Conservation (phyloP, 2,329 filamentous ascomycete species). For the Hymenoscyphus infarciens region DNA sequence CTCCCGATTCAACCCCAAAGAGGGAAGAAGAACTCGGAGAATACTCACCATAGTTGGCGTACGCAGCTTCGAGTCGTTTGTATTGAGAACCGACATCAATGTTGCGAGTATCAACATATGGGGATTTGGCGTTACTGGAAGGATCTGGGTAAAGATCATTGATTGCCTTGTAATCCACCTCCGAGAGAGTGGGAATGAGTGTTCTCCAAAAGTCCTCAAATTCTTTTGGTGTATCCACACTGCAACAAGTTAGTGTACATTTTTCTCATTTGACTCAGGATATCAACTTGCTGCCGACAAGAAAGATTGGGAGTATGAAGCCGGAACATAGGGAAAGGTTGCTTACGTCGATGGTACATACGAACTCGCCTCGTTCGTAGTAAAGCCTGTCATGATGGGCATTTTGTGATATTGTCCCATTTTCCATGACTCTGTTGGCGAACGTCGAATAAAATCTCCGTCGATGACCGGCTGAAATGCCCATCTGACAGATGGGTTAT, state of each 20-base stretch:
- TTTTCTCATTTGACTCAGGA: too few species aligned
- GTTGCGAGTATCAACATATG: slow-evolving; percentile 39
- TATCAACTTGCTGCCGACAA: too few species aligned
- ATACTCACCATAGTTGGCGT: slow-evolving; percentile 48
- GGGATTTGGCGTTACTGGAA: slow-evolving; percentile 36
- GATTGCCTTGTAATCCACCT: slow-evolving; percentile 50
- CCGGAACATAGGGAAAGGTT: too few species aligned
- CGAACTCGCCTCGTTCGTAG: slow-evolving; percentile 64
- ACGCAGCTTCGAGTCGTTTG: slow-evolving; percentile 54
- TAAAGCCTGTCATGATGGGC: slow-evolving; percentile 65
- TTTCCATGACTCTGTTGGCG: slow-evolving; percentile 55
- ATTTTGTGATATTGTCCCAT: slow-evolving; percentile 50
- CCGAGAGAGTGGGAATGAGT: slow-evolving; percentile 55
- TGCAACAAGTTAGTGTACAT: too few species aligned
- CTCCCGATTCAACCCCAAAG: too few species aligned
- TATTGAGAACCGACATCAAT: slow-evolving; percentile 48
- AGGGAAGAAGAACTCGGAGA: too few species aligned
- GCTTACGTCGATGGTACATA: slow-evolving; percentile 43
- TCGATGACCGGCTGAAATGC: slow-evolving; percentile 69
- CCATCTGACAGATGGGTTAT: slow-evolving; percentile 46
- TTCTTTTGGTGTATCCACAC: slow-evolving; percentile 31
- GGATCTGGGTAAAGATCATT: slow-evolving; percentile 60
- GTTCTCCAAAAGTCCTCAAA: slow-evolving; percentile 57
- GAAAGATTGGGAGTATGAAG: slow-evolving; percentile 41
- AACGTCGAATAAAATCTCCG: slow-evolving; percentile 51